Percentiles rank a stretch among this genome's conserved stretches.
Evolutionary conservation across 768 basidiomycete species (phyloP).

Genomic region (Crucibulum laeve): DNA sequence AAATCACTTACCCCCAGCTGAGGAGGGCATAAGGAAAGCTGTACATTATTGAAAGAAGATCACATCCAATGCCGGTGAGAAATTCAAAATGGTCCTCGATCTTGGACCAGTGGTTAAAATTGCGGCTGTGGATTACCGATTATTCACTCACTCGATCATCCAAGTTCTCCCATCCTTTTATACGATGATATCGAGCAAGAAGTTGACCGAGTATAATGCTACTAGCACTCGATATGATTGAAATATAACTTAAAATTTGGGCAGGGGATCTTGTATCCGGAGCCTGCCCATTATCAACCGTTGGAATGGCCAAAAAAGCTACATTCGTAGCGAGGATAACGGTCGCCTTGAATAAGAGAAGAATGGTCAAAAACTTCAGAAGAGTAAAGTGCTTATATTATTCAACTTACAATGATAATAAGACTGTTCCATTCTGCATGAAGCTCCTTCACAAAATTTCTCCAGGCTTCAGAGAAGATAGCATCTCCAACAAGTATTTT

Average conservation of each 20-base stretch:
- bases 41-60: conserved; percentile 5
- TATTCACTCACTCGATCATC: conserved; percentile 3
- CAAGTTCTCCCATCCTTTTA: conserved; percentile 6
- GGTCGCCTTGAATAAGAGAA: conserved; percentile 23
- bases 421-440: conserved; percentile 28
- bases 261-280: conserved; percentile 13
- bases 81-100: conserved; percentile 1
- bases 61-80: conserved; percentile 1
- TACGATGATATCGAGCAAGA: conserved; percentile 18
- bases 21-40: conserved; percentile 6
- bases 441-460: conserved; percentile 23
- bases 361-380: not conserved
- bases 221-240: conserved; percentile 23
- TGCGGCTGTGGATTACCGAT: not conserved
- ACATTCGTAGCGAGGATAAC: conserved; percentile 40
- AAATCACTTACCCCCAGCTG: conserved; percentile 5
- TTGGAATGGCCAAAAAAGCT: conserved; percentile 37
- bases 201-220: conserved; percentile 23
- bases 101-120: not conserved
- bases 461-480: conserved; percentile 26
- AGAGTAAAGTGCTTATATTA: not conserved
- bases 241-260: conserved; percentile 28
- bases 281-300: conserved; percentile 15
- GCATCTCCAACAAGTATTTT: conserved; percentile 31
- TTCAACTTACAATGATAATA: conserved; percentile 30